Conservation (phyloP, 140 eudicot species). For the Bidens hawaiensis region DNA sequence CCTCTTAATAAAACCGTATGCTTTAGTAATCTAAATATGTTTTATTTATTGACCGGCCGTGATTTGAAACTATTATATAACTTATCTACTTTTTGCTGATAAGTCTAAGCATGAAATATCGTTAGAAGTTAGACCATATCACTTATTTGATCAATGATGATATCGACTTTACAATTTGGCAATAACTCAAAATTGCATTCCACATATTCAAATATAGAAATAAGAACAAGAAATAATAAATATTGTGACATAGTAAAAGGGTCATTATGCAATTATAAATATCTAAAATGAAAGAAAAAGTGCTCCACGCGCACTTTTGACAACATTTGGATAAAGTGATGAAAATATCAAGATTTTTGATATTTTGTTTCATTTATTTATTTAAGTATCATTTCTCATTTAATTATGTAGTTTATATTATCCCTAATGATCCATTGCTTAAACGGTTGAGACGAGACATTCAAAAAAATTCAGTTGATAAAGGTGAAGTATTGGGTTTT, state of each 20-base stretch:
- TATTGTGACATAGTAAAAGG: slow-evolving; percentile 9
- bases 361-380: neutral
- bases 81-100: neutral
- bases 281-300: neutral
- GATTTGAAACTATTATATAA: neutral
- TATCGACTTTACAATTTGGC: neutral
- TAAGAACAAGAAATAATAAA: no score
- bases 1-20: neutral
- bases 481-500: no score
- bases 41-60: neutral
- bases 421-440: no score
- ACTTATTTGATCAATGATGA: no score
- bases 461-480: no score
- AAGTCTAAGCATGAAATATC: neutral
- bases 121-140: no score
- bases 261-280: slow-evolving; percentile 9
- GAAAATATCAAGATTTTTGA: slow-evolving; percentile 17
- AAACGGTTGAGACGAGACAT: no score
- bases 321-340: slow-evolving; percentile 6
- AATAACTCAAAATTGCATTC: neutral
- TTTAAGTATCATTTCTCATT: no score
- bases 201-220: neutral
- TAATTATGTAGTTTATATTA: no score
- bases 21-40: neutral
- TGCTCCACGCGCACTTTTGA: slow-evolving; percentile 15